Evolutionary conservation across 495 filamentous ascomycete species (phyloP).

Genomic region (Monascus purpureus): DNA sequence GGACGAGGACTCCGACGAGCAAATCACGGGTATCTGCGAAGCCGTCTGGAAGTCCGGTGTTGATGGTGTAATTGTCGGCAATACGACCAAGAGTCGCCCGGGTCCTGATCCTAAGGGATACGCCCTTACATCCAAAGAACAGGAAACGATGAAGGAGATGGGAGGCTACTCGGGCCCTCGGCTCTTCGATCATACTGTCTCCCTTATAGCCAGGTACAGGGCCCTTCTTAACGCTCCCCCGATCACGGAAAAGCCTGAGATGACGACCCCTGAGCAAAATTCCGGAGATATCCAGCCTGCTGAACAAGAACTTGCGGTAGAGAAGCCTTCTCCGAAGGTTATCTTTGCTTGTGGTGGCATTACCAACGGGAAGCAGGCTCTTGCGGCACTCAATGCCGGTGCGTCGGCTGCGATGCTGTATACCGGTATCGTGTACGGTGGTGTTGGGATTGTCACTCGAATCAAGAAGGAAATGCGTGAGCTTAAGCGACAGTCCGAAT

Average conservation of each 20-base stretch:
- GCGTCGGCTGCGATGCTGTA: slow-evolving; percentile 82
- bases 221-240: slow-evolving; percentile 45
- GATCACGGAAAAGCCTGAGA: slow-evolving; percentile 3
- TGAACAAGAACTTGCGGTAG: slow-evolving; percentile 6
- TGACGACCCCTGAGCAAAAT: slow-evolving; percentile 5
- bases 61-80: slow-evolving; percentile 93
- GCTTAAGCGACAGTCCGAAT: too few species aligned
- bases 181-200: slow-evolving; percentile 63
- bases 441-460: slow-evolving; percentile 68
- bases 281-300: slow-evolving; percentile 6
- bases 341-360: slow-evolving; percentile 91
- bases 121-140: slow-evolving; percentile 50
- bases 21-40: slow-evolving; percentile 75
- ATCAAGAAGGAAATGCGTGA: slow-evolving; percentile 84
- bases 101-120: slow-evolving; percentile 51
- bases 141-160: slow-evolving; percentile 51
- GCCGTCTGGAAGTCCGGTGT: slow-evolving; percentile 76
- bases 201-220: slow-evolving; percentile 66
- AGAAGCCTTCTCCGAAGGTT: slow-evolving; percentile 44
- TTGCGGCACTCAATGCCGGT: slow-evolving; percentile 66
- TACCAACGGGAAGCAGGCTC: slow-evolving; percentile 66
- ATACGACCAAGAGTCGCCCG: slow-evolving; percentile 77
- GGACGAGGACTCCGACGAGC: slow-evolving; percentile 72
- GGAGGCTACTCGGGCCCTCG: slow-evolving; percentile 87
- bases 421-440: slow-evolving; percentile 70